Evolutionary conservation across 2,329 filamentous ascomycete species (phyloP).

Genomic region (Penicillium sclerotigenum): DNA sequence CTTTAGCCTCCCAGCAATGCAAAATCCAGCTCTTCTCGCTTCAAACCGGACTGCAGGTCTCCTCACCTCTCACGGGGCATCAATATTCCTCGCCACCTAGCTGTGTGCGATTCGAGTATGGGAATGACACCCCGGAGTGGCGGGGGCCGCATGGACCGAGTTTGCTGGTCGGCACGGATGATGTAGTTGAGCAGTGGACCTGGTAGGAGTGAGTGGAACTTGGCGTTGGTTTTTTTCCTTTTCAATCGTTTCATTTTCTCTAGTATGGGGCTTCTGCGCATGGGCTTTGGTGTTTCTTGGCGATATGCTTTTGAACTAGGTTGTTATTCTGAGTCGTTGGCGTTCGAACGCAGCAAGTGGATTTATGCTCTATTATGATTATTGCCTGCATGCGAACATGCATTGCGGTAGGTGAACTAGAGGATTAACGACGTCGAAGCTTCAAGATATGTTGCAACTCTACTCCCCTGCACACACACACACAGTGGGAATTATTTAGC

Average conservation of each 20-base stretch:
- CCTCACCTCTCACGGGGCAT: conserved; percentile 27
- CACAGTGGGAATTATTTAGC: background rate
- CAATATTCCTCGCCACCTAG: conserved; percentile 27
- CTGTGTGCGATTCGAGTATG: conserved; percentile 35
- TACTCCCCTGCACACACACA: background rate
- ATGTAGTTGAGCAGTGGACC: conserved; percentile 39
- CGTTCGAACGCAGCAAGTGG: background rate
- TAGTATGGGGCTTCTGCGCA: background rate
- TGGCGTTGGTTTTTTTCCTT: background rate
- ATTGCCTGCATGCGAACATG: background rate
- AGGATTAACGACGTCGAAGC: background rate
- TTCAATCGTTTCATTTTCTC: background rate
- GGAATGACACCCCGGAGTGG: conserved; percentile 15
- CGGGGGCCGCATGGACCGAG: conserved; percentile 32
- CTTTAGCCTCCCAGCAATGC: conserved; percentile 32
- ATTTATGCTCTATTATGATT: background rate
- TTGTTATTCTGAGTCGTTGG: background rate
- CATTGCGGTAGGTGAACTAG: background rate
- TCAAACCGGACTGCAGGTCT: conserved; percentile 33
- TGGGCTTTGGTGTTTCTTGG: background rate
- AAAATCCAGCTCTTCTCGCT: conserved; percentile 41
- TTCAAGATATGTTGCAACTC: background rate
- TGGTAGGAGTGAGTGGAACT: conserved; percentile 25
- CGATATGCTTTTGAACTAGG: background rate
- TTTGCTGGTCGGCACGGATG: conserved; percentile 33